Conservation (phyloP, 2,329 filamentous ascomycete genomes). For the Diaporthe sp. region DNA sequence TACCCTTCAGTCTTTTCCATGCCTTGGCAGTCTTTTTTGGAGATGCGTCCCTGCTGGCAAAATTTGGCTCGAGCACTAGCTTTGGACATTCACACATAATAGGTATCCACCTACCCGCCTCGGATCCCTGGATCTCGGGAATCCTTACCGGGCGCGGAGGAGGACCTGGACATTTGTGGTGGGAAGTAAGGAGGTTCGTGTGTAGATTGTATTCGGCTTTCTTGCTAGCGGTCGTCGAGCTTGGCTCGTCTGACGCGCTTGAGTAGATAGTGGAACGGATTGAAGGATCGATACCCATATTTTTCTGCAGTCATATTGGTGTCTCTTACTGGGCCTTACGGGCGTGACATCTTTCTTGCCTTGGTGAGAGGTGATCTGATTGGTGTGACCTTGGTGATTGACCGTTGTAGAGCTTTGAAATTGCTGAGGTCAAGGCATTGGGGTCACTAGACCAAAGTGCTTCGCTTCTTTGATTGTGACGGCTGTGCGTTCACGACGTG, state of each 20-base stretch:
- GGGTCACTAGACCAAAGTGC: background rate
- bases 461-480: background rate
- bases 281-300: conserved; percentile 25
- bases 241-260: conserved; percentile 6
- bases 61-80: background rate
- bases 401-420: background rate
- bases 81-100: background rate
- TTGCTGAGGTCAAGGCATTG: background rate
- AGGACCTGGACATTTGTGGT: background rate
- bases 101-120: background rate
- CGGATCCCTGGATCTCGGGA: background rate
- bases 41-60: conserved; percentile 1
- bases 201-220: conserved; percentile 7
- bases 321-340: background rate
- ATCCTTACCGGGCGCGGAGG: background rate
- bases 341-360: background rate
- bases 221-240: conserved; percentile 3
- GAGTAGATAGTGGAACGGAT: conserved; percentile 16
- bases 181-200: background rate
- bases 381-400: background rate
- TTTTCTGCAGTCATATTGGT: background rate
- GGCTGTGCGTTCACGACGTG: background rate
- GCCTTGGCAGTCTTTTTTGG: conserved; percentile 11
- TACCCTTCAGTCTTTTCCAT: conserved; percentile 27
- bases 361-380: background rate